Base-by-base conservation (phyloP, 208 protist genomes). In the Lotmaria passim region DNA sequence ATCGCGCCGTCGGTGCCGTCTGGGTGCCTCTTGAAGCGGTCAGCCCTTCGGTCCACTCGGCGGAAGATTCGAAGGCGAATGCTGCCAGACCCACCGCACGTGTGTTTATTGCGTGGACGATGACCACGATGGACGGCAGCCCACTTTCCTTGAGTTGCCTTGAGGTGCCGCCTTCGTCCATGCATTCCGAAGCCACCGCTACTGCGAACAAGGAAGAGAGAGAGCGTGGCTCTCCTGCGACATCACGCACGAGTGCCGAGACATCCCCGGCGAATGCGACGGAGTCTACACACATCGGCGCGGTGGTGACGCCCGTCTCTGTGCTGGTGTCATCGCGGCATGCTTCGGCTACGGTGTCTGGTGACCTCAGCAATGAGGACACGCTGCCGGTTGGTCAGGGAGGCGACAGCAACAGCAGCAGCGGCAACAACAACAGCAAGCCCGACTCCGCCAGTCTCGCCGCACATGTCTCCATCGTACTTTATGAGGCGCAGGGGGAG, bases 41-140 rank as follows among this genome's bases (percentile, higher is more conserved):
- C 17, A 6, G 11, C 12, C 6, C 39, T 10, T 28, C 12, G 30
- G 26, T 39, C n/a, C n/a, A n/a, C 21, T 30, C 21, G 23, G 0
- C 7, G 4, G 33, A 36, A 3, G 46, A 30, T 3, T 19, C 17
- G n/a, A 21, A 28, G 3, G 17, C 47, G 10, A n/a, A n/a, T n/a
- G 0, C 60, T 26, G 0, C 28, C 3, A 14, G 19, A 11, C 11
- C 52, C 6, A 17, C 28, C 14, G 38, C 24, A 31, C 70, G 70
- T 7, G 38, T 76, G 2, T 76, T 76, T 36, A 31, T 76, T 0
- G 38, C 62, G n/a, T 76, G 70, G 70, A 48, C 62, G 26, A 65
- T 76, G 55, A 19, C 47, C 5, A 66, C 48, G 11, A 53, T 70
- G 34, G 62, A 76, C 48, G 70, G 62, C 33, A 39, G 38, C 11